Base-by-base conservation (phyloP, 108 stramenopile species). In the Mediolabrus comicus region DNA sequence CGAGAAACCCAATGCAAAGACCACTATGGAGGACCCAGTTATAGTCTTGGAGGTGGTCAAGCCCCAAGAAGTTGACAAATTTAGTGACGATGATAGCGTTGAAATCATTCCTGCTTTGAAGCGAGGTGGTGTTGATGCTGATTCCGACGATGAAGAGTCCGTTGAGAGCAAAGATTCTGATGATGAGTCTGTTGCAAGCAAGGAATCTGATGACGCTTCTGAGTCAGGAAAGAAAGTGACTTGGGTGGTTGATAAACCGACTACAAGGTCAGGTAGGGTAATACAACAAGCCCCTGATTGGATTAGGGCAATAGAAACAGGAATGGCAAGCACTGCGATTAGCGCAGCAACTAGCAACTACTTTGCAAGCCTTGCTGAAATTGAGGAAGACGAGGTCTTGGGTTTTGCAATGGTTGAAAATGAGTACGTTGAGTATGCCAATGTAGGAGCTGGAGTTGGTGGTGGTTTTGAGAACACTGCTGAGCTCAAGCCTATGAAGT, bases 401-500 rank as follows among this genome's bases (percentile, higher is more conserved):
- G 13, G n/a, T 7, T 53, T 33, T 32, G 26, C 35, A 67, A 31
- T 36, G 14, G 25, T 27, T 22, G 33, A 59, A 12, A 22, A 41
- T 46, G 34, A 65, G 17, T 19, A 19, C 14, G 62, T 22, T 2
- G 70, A 76, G 54, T 36, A 68, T n/a, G 68, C 49, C 29, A 49
- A 28, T 65, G 79, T 75, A 14, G 73, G 79, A 57, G 73, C 79
- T 31, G 75, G 58, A 2, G 8, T 79, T 30, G 77, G 82, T 46
- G 77, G 74, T 22, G 79, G 79, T 25, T 80, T 80, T 26, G 27
- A 13, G 4, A 25, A 78, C 30, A 84, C 84, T 3, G 38, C 3
- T 0, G 84, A 84, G 33, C 54, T 84, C 11, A 28, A 71, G 7
- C 63, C 66, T 3, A 81, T 84, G 80, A 84, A 77, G 22, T 80